Evolutionary conservation across 768 basidiomycete genomes (phyloP).

Genomic region (Tulasnella sp.): DNA sequence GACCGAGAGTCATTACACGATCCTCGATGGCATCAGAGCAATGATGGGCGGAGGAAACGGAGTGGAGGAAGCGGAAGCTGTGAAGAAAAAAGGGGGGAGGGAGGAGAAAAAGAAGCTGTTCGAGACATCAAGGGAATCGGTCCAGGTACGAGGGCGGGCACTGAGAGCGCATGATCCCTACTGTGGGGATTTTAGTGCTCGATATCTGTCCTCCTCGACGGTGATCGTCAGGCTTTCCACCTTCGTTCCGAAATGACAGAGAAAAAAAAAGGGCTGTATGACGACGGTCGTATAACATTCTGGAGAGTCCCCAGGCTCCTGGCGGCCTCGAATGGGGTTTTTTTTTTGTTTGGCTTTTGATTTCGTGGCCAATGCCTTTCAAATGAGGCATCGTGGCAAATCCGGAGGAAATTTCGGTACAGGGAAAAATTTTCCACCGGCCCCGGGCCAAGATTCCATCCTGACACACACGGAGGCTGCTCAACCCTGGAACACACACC

Average conservation of each 20-base stretch:
- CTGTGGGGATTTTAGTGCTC: conserved; percentile 11
- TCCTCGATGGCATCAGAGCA: background rate
- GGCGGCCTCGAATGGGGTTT: background rate
- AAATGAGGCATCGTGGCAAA: background rate
- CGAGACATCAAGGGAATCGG: background rate
- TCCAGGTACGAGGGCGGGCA: background rate
- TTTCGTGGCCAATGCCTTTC: background rate
- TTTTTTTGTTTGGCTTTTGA: background rate
- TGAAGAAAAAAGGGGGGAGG: no score
- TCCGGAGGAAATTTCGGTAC: background rate
- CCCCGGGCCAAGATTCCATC: no score
- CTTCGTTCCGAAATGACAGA: background rate
- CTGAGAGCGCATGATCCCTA: background rate
- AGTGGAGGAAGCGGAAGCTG: background rate
- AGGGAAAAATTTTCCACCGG: background rate
- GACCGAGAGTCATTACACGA: background rate
- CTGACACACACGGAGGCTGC: no score
- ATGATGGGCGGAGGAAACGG: background rate
- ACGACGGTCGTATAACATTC: background rate
- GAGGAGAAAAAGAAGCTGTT: background rate
- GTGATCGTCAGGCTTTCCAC: background rate
- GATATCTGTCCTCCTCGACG: background rate
- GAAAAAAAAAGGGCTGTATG: background rate
- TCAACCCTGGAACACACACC: no score
- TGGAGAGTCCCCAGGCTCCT: background rate